A percentile compares a stretch with the other conserved stretches of the same genome.
These are phyloP conservation scores for Daucus carota DNA, from an alignment of 129 eudicot species.

Conservation along the genomic window DH1_v3.0 NC_030382.2:33259001-33259500, in stretches of 20 bases:
- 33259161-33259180: not conserved
- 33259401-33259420: conserved; percentile 97
- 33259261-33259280: not conserved
- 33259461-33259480: conserved; percentile 20
- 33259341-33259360: conserved; percentile 99
- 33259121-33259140: not conserved
- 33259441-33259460: conserved; percentile 85
- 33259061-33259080: not conserved
- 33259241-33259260: not conserved
- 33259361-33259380: conserved; percentile 71
- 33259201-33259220: not conserved
- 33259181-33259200: not conserved
- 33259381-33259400: conserved; percentile 60
- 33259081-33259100: not conserved
- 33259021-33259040: conserved; percentile 97
- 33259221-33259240: not conserved
- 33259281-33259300: not conserved
- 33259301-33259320: conserved; percentile 9
- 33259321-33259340: conserved; percentile 32
- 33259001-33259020: conserved; percentile 89
- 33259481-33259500: not conserved
- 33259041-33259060: conserved; percentile 17
- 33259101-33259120: not conserved
- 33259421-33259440: conserved; percentile 73
- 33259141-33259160: not conserved